Evolutionary conservation across 2,329 filamentous ascomycete genomes (phyloP), one percentile per base, ranked within the genome.

Genomic region (Xylariomycetidae sp.): DNA sequence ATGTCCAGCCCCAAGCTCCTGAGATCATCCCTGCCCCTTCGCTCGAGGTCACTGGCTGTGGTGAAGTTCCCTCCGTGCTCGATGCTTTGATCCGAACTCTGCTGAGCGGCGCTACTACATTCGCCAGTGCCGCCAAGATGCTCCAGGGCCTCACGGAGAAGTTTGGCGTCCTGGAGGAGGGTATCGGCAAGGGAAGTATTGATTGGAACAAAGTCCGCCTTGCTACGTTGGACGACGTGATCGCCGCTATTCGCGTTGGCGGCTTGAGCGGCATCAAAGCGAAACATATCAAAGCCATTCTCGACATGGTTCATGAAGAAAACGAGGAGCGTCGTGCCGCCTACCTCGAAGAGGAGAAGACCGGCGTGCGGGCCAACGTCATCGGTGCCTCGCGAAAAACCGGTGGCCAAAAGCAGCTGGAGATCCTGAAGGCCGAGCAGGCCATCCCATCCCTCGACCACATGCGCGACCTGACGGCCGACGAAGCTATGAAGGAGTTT

Each of bases 211-310:
- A 74, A 8, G 79, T 89, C 2, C 73, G 77, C 15, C 56, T 63
- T 17, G 74, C 79, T 2, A 57, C 74, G 1, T 53, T 74, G 4
- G 64, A 72, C 24, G 74, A 82, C 5, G 65, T 92, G n/a, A 74
- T 73, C 28, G 62, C 80, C 31, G 74, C 82, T 0, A 87, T 92
- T 50, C 78, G 76, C 45, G 60, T 63, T 6, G 85, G 84, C 8
- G 87, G 87, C 0, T 64, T 89, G 2, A 81, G 77, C 3, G 70
- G 74, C n/a, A 67, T 68, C 12, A 92, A 89, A 58, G 79, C 76
- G 38, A 79, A 72, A 32, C 68, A 80, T 44, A 85, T 93, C 50
- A 87, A 89, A 54, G 59, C 61, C 12, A 86, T 86, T 22, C 65
- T 93, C 7, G 74, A 86, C 32, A 76, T 79, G 57, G 81, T 88